A percentile compares a stretch with the other conserved stretches of the same genome.
Conservation (phyloP, 352 stramenopile species). For the Phytophthora citrophthora region DNA sequence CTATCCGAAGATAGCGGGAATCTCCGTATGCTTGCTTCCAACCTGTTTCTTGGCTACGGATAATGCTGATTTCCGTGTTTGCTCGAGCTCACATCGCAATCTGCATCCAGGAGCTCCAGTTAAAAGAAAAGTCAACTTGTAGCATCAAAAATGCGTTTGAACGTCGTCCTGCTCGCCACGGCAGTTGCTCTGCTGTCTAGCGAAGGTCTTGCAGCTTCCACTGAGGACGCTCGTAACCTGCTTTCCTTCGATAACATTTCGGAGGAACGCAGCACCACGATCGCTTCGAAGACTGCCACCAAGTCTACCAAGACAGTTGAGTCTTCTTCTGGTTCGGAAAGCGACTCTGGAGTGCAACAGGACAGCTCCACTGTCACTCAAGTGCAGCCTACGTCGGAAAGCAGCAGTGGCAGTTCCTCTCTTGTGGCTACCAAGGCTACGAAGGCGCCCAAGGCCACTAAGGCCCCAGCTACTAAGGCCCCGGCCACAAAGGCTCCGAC, state of each 20-base stretch:
- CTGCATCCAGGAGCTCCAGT: background rate
- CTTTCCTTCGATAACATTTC: background rate
- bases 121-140: background rate
- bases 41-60: too few species aligned
- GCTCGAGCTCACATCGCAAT: background rate
- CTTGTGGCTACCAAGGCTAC: background rate
- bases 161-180: background rate
- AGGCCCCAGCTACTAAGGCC: background rate
- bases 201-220: background rate
- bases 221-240: background rate
- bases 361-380: background rate
- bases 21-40: background rate
- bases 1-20: background rate
- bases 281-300: background rate
- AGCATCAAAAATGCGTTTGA: conserved; percentile 1
- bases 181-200: conserved; percentile 1
- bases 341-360: background rate
- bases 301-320: background rate
- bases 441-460: background rate
- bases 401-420: background rate
- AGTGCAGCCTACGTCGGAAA: background rate
- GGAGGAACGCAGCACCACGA: background rate
- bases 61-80: background rate
- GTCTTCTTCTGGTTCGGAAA: background rate
- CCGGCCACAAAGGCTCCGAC: background rate